phyloP scores from a whole-genome alignment of 2,329 filamentous ascomycete species.

The Alternaria hordeiaustralica region DNA sequence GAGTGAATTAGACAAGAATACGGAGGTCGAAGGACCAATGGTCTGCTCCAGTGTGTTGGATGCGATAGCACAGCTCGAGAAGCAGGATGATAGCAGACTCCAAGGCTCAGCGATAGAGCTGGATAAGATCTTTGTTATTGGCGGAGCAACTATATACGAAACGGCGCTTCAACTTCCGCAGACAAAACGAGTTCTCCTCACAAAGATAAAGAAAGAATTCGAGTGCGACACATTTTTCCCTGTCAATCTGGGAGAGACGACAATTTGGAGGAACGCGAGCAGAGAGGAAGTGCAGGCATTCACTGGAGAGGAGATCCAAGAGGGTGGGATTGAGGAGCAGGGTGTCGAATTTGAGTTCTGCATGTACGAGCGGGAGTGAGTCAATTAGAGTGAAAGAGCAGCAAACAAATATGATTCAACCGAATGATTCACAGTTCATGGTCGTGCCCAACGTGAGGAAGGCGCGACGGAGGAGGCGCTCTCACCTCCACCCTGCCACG shows the following conservation, averaged over 20 bases:
- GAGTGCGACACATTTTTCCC: conserved; percentile 80
- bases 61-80: conserved; percentile 14
- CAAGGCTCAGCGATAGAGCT: conserved; percentile 5
- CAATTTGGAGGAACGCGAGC: conserved; percentile 62
- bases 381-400: background rate
- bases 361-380: conserved; percentile 63
- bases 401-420: background rate
- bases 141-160: conserved; percentile 84
- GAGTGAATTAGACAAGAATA: conserved; percentile 9
- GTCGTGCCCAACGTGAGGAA: background rate
- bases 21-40: conserved; percentile 51
- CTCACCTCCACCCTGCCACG: background rate
- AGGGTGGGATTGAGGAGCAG: conserved; percentile 66
- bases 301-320: conserved; percentile 69
- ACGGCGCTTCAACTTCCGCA: conserved; percentile 68
- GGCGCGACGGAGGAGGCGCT: background rate
- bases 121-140: conserved; percentile 77
- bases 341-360: conserved; percentile 73
- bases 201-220: conserved; percentile 71
- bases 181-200: conserved; percentile 71
- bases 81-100: background rate
- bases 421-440: background rate
- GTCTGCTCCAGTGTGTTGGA: conserved; percentile 63
- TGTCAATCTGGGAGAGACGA: conserved; percentile 57
- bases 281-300: conserved; percentile 65